Percentiles rank a stretch among this genome's conserved stretches.
These are phyloP conservation scores for Botrytis pseudocinerea DNA, from an alignment of 2,329 filamentous ascomycete species.

Conservation along the genomic window DNA sequence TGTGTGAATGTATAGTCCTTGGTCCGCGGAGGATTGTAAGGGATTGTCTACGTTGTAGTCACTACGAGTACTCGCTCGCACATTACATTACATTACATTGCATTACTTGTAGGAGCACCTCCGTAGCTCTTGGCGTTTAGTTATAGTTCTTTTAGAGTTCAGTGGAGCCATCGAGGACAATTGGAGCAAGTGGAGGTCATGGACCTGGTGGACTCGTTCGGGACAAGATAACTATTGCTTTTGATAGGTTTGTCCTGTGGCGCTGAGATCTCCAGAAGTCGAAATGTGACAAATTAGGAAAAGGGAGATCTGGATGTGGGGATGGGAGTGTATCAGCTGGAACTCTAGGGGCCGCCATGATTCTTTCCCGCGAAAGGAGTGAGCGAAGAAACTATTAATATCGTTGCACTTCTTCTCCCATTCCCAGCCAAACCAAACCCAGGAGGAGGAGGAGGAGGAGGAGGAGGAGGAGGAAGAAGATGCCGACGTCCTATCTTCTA, in stretches of 20 bases:
- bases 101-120: background rate
- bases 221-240: background rate
- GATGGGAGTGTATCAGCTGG: conserved; percentile 6
- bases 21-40: background rate
- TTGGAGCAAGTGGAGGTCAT: background rate
- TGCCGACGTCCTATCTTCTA: background rate
- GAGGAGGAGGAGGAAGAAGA: background rate
- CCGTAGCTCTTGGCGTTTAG: conserved; percentile 6
- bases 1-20: background rate
- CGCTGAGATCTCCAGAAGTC: background rate
- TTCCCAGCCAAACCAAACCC: too few species aligned
- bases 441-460: too few species aligned
- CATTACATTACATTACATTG: background rate
- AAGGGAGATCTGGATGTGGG: conserved; percentile 9
- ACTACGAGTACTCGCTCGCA: too few species aligned
- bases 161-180: background rate
- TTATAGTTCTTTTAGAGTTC: background rate
- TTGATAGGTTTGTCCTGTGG: background rate
- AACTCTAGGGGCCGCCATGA: background rate
- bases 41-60: background rate
- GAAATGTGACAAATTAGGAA: background rate
- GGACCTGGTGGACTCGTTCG: background rate
- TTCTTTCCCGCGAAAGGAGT: background rate
- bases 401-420: too few species aligned
- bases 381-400: background rate